These are phyloP conservation scores for Epichloe scottii DNA, from an alignment of 2,329 filamentous ascomycete genomes.

Conservation along the genomic window DNA sequence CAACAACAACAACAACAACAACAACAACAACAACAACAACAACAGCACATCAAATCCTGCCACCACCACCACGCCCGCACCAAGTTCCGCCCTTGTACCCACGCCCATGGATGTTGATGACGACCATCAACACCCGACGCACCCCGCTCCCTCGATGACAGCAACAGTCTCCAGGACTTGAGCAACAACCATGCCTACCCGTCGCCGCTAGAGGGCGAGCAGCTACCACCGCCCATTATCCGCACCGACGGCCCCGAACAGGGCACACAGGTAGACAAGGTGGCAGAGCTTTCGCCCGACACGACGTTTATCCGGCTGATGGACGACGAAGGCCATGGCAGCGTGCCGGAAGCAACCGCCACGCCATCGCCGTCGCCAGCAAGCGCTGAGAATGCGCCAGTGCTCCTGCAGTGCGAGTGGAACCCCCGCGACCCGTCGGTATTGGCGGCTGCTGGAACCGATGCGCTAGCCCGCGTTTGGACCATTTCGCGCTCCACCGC, in stretches of 20 bases:
- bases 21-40: conserved; percentile 25
- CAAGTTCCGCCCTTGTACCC: conserved; percentile 21
- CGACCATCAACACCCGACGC: conserved; percentile 19
- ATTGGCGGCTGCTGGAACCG: conserved; percentile 55
- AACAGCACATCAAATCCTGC: conserved; percentile 13
- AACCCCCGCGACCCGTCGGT: conserved; percentile 51
- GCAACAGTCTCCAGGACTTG: conserved; percentile 20
- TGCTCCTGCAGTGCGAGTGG: conserved; percentile 58
- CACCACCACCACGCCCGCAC: conserved; percentile 19
- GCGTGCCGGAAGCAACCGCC: conserved; percentile 17
- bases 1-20: conserved; percentile 27
- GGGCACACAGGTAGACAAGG: conserved; percentile 52
- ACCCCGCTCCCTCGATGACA: conserved; percentile 8
- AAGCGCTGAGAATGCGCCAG: conserved; percentile 39
- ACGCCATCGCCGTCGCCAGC: conserved; percentile 25
- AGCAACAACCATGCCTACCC: conserved; percentile 47
- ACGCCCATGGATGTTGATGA: conserved; percentile 49
- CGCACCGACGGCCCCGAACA: conserved; percentile 51
- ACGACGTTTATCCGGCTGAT: conserved; percentile 49
- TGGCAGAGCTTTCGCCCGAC: conserved; percentile 44
- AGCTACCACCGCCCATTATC: conserved; percentile 36
- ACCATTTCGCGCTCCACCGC: conserved; percentile 44
- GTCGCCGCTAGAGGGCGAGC: conserved; percentile 48
- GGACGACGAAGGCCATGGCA: conserved; percentile 25
- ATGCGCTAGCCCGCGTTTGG: conserved; percentile 59